phyloP scores from a whole-genome alignment of 1,284 basidiomycete species.

The Heterobasidion occidentale region DNA sequence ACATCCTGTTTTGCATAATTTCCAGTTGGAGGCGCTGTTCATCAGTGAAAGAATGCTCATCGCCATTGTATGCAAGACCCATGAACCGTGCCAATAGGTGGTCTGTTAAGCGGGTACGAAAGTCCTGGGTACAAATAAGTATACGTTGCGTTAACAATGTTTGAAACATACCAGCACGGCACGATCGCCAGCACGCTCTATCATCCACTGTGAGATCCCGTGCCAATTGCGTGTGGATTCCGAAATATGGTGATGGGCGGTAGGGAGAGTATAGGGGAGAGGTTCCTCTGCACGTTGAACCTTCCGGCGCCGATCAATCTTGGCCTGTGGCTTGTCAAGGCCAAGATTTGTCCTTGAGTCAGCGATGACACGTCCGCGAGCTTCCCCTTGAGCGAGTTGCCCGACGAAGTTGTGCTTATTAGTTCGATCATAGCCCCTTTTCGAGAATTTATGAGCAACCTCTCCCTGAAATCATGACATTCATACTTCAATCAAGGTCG shows the following conservation, averaged over 20 bases:
- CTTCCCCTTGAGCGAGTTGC: background rate
- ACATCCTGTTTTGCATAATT: conserved; percentile 22
- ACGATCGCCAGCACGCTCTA: background rate
- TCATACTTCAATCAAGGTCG: background rate
- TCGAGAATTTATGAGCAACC: background rate
- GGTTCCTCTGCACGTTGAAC: background rate
- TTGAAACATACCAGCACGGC: background rate
- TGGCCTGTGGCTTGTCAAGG: background rate
- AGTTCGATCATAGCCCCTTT: background rate
- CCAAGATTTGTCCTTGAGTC: background rate
- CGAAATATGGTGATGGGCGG: background rate
- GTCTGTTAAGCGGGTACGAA: background rate
- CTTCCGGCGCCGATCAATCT: background rate
- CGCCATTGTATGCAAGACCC: background rate
- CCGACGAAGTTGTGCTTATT: background rate
- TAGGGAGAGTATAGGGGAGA: background rate
- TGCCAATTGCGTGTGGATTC: background rate
- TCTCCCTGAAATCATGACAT: background rate
- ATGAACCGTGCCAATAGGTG: background rate
- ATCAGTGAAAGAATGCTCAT: background rate
- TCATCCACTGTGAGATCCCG: background rate
- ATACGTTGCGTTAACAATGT: background rate
- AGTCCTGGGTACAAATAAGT: background rate
- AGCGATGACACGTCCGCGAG: background rate
- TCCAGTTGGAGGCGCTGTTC: conserved; percentile 8